phyloP scores from a whole-genome alignment of 1,139 yeast genomes.

The Chernovozyma sophiae-reginae region DNA sequence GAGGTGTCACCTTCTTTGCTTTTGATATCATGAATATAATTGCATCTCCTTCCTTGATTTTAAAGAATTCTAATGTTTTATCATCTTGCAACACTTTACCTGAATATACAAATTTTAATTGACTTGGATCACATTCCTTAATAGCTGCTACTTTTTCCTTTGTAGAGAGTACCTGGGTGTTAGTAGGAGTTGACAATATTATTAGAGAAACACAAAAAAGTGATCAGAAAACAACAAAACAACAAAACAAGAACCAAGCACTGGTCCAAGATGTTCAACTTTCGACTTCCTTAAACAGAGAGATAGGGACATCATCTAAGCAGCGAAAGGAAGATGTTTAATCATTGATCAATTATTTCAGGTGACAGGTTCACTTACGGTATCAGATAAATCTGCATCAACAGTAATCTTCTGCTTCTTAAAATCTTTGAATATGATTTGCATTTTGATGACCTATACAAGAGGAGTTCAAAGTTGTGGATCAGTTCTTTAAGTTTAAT shows the following conservation, averaged over 20 bases:
- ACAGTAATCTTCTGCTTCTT: slow-evolving; percentile 84
- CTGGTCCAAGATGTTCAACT: too few relatives aligned
- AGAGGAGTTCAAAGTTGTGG: too few relatives aligned
- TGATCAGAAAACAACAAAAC: too few relatives aligned
- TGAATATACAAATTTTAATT: slow-evolving; percentile 86
- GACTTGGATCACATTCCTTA: slow-evolving; percentile 67
- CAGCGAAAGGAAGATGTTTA: too few relatives aligned
- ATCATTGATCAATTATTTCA: too few relatives aligned
- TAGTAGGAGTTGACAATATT: too few relatives aligned
- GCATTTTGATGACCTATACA: slow-evolving; percentile 43
- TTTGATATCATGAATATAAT: slow-evolving; percentile 84
- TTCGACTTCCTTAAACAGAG: too few relatives aligned
- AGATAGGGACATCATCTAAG: too few relatives aligned
- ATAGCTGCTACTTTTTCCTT: slow-evolving; percentile 70
- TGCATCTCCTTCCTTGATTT: slow-evolving; percentile 85
- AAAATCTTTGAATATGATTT: slow-evolving; percentile 82
- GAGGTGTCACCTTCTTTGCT: slow-evolving; percentile 31
- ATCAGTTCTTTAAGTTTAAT: not conserved
- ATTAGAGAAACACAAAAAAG: too few relatives aligned
- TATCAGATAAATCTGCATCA: slow-evolving; percentile 67
- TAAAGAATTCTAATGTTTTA: slow-evolving; percentile 65
- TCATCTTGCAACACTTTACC: slow-evolving; percentile 88
- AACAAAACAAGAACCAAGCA: too few relatives aligned
- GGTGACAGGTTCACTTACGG: slow-evolving; percentile 59
- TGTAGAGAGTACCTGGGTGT: slow-evolving; percentile 52